These are phyloP conservation scores for Emergomyces pasteurianus DNA, from an alignment of 2,329 filamentous ascomycete genomes.

Conservation along the genomic window DNA sequence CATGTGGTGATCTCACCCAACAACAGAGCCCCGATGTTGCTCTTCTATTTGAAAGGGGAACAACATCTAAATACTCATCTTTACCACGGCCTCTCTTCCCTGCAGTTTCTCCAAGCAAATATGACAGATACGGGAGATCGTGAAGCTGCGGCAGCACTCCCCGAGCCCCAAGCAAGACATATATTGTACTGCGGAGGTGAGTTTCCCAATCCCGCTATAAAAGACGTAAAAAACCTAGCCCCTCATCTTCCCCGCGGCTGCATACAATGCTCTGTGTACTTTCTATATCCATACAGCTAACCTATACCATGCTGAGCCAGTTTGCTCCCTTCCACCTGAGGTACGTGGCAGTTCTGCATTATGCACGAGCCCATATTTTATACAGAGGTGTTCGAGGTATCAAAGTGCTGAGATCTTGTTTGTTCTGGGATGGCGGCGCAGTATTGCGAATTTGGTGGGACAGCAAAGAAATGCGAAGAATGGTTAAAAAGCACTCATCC, in stretches of 20 bases:
- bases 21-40: background rate
- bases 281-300: background rate
- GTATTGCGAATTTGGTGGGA: conserved; percentile 99
- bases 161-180: conserved; percentile 39
- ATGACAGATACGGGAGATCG: conserved; percentile 11
- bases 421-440: conserved; percentile 37
- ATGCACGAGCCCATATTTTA: background rate
- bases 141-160: conserved; percentile 3
- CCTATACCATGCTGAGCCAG: conserved; percentile 25
- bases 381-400: background rate
- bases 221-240: background rate
- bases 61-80: background rate
- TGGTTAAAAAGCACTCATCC: conserved; percentile 73
- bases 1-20: background rate
- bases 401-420: background rate
- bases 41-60: background rate
- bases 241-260: background rate
- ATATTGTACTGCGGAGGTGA: conserved; percentile 52
- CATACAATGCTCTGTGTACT: background rate
- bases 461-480: conserved; percentile 91
- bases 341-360: conserved; percentile 33
- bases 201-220: conserved; percentile 11
- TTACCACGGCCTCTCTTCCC: background rate
- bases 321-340: conserved; percentile 56
- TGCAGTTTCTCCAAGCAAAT: background rate